Evolutionary conservation across 495 filamentous ascomycete genomes (phyloP).

Genomic region (Aspergillus ostianus): DNA sequence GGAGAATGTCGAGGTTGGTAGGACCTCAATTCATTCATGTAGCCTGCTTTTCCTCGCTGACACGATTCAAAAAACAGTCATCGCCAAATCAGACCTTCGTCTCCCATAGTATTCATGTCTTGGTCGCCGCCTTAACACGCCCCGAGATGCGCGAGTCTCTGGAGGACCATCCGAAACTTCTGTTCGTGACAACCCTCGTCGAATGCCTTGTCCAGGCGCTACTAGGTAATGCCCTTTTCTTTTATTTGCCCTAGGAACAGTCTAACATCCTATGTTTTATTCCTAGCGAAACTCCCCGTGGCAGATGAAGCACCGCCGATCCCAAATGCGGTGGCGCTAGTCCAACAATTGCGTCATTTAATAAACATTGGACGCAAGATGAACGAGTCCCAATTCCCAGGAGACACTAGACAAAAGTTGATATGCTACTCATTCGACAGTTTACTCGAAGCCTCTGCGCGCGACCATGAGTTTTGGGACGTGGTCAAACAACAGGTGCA

Average conservation of each 20-base stretch:
- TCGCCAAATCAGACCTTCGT: conserved; percentile 38
- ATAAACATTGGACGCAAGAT: conserved; percentile 29
- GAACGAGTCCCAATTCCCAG: conserved; percentile 6
- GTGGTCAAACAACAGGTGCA: conserved; percentile 48
- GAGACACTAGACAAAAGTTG: conserved; percentile 29
- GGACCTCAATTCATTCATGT: background rate
- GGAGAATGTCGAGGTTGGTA: conserved; percentile 39
- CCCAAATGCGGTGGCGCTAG: conserved; percentile 22
- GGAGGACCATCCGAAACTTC: conserved; percentile 17
- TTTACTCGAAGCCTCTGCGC: conserved; percentile 62
- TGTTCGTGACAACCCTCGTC: conserved; percentile 34
- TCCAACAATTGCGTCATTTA: conserved; percentile 30
- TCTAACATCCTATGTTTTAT: background rate
- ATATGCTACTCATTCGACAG: conserved; percentile 58
- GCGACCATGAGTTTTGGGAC: conserved; percentile 58
- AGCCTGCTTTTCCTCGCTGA: conserved; percentile 4
- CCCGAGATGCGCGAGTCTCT: conserved; percentile 29
- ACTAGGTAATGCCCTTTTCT: conserved; percentile 12
- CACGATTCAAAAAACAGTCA: conserved; percentile 19
- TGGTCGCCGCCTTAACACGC: conserved; percentile 42
- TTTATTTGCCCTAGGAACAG: background rate
- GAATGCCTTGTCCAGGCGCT: conserved; percentile 38
- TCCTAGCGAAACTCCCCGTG: conserved; percentile 18
- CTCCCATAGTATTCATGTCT: conserved; percentile 40
- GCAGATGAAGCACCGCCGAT: conserved; percentile 16